Base-by-base conservation (phyloP, 73 alveolate species). In the Paramecium pentaurelia region DNA sequence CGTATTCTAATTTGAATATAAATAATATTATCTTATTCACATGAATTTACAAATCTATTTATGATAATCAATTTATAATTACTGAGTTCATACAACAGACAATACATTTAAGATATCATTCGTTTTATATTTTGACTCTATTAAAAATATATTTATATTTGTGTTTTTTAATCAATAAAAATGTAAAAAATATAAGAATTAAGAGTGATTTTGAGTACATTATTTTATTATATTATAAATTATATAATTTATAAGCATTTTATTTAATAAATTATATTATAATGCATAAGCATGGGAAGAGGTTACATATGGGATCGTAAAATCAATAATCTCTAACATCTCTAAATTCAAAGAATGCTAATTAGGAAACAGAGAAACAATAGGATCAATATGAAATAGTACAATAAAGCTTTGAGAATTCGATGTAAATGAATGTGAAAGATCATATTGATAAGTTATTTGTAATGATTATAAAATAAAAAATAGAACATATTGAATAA, bases 391-490 rank as follows among this genome's bases (percentile, higher is more conserved):
- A 20, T 28, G 87, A 73, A 73, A 80, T 38, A 12, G 49, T 32
- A 7, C 8, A 40, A 44, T 10, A 49, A 32, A 49, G 75, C 8
- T 80, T 80, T 47, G 91, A 80, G 73, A 40, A 27, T 28, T 80
- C 91, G 16, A 28, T 80, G 44, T 11, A 28, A 44, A 25, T 80
- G 71, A 80, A 80, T 80, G 91, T 80, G 3, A 80, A 80, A 28
- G 91, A 80, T 80, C 91, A 80, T n/a, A 80, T 80, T 45, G 91
- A 80, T 47, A 80, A 80, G 16, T 80, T 80, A 38, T 42, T 45
- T 45, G 91, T 80, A 80, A 38, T 16, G 20, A 80, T 10, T 80
- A 3, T 36, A 11, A 80, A 6, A 14, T 80, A 3, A 45, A 0
- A 12, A 20, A 18, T 80, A 80, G 91, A 45, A 42, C 8, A 80